These are phyloP conservation scores for Phytophthora ramorum DNA, from an alignment of 352 stramenopile species.

Conservation along the genomic window DNA sequence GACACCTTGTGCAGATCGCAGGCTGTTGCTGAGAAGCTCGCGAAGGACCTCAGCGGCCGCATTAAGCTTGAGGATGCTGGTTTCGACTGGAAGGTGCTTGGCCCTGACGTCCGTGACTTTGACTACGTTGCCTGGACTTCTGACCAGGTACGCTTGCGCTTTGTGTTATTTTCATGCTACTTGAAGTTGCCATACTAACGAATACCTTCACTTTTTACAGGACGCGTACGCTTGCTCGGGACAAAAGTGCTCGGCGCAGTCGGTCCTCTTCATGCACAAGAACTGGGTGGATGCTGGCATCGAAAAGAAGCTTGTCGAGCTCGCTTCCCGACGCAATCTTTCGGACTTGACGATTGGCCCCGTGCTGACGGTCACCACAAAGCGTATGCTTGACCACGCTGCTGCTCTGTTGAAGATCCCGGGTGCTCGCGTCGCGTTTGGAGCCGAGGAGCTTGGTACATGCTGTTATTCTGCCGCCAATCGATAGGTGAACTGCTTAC, in stretches of 20 bases:
- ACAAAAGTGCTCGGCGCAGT: constrained; percentile 99
- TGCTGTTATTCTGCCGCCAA: not conserved
- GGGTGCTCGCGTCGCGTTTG: constrained; percentile 95
- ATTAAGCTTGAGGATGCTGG: constrained; percentile 98
- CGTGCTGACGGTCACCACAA: constrained; percentile 97
- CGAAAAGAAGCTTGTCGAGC: constrained; percentile 92
- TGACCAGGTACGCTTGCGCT: constrained; percentile 84
- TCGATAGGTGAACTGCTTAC: constrained; percentile 1
- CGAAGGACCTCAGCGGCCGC: constrained; percentile 89
- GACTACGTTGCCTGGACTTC: constrained; percentile 98
- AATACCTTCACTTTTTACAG: constrained; percentile 27
- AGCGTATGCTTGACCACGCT: constrained; percentile 95
- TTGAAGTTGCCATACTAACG: constrained; percentile 5
- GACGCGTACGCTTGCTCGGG: constrained; percentile 98
- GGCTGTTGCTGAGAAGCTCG: constrained; percentile 94
- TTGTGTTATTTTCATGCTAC: not conserved
- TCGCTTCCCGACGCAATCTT: constrained; percentile 92
- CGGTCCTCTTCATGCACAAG: constrained; percentile 98
- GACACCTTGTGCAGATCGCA: constrained; percentile 66
- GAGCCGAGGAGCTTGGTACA: constrained; percentile 90
- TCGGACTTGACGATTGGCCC: constrained; percentile 97
- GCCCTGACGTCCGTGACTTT: constrained; percentile 95
- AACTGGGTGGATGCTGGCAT: constrained; percentile 95
- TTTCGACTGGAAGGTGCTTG: constrained; percentile 99
- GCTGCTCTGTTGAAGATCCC: constrained; percentile 93